Conservation (phyloP, 371 early-diverging fungal genomes). For the Mucor velutinosus region DNA sequence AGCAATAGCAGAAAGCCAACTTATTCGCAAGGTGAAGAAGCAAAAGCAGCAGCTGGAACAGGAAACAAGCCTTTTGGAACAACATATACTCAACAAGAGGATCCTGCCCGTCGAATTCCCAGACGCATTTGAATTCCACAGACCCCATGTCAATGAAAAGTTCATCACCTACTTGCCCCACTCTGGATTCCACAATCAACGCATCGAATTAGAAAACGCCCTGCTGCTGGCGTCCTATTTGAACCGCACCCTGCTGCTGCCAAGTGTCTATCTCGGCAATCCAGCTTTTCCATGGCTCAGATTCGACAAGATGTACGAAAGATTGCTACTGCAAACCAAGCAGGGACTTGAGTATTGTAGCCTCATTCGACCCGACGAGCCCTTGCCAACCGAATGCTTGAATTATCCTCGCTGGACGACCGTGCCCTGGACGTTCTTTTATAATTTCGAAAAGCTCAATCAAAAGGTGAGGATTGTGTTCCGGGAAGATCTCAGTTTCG, state of each 20-base stretch:
- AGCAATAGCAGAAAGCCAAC: not conserved
- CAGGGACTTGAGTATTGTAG: conserved; percentile 59
- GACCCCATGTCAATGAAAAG: conserved; percentile 25
- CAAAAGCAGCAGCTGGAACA: not conserved
- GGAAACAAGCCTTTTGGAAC: not conserved
- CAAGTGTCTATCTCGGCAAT: conserved; percentile 58
- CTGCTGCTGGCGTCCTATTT: conserved; percentile 56
- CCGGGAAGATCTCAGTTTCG: conserved; percentile 39
- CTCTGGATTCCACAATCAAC: conserved; percentile 68
- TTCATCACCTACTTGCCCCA: conserved; percentile 65
- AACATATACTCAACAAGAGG: not conserved
- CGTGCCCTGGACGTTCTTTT: conserved; percentile 64
- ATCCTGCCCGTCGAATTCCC: conserved; percentile 24
- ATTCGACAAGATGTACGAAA: conserved; percentile 56
- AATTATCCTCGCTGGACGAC: conserved; percentile 59
- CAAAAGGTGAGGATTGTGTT: conserved; percentile 37
- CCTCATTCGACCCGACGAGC: conserved; percentile 34
- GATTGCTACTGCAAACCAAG: conserved; percentile 59
- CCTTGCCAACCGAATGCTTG: conserved; percentile 58
- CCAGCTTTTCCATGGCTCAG: conserved; percentile 61
- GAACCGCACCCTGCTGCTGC: conserved; percentile 59
- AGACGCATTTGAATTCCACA: conserved; percentile 16
- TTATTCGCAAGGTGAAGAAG: not conserved
- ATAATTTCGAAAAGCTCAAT: conserved; percentile 42
- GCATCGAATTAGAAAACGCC: conserved; percentile 62